Evolutionary conservation across 2,329 filamentous ascomycete species (phyloP), one percentile per base, ranked within the genome.

Genomic region (Colletotrichum filicis): DNA sequence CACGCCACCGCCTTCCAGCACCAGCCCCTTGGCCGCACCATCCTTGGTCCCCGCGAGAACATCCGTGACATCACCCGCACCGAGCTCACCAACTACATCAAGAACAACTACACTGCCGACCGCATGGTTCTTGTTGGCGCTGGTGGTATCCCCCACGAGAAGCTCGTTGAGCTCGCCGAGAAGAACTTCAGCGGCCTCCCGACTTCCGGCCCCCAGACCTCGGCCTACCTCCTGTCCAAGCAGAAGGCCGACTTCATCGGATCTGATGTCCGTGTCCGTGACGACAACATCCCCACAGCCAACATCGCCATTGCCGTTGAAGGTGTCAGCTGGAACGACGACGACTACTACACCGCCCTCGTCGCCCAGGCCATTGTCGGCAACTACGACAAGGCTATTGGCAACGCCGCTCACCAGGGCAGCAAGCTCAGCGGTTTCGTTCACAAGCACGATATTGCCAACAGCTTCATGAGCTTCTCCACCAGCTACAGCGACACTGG

Each of bases 381-480:
- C 83, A 99, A 99, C 92, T 99, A 97, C 92, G 97, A 99, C 88
- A 97, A 97, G 87, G 94, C 97, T 79, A 96, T 98, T 92, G 97
- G 97, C 82, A 98, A 97, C 86, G 97, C 97, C 74, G 93, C 95
- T 77, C 97, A 98, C 89, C 93, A 98, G 82, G 97, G 97, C 80
- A 98, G 95, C 94, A 98, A 97, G 91, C 94, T 99, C 80, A 98
- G 95, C 89, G 92, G 93, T 77, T 95, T 97, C 81, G 93, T 99
- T 78, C 94, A 97, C 90, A 92, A 97, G 87, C 92, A 98, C 87
- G 93, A 95, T 84, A 91, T 99, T 75, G 97, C 97, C 85, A 99
- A 98, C 89, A 98, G 95, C 91, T 99, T 98, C 91, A 99, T 99
- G 97, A 97, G 94, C 89, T 99, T 99, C 89, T 98, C 95, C 77